Conservation (phyloP, 495 filamentous ascomycete species). For the Emericellopsis terricola region DNA sequence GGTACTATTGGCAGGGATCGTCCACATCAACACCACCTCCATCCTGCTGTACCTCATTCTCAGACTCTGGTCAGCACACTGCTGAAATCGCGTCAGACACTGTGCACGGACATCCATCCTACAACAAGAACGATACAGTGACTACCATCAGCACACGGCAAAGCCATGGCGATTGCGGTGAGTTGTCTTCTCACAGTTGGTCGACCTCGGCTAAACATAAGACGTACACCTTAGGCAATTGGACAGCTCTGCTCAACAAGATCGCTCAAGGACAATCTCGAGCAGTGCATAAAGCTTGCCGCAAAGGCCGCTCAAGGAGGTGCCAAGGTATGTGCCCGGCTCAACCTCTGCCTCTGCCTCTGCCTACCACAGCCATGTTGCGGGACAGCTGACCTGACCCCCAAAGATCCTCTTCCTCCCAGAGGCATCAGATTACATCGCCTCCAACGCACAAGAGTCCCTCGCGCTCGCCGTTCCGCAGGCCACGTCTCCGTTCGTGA, state of each 20-base stretch:
- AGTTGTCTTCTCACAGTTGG: too few relatives aligned
- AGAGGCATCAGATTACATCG: slow-evolving; percentile 83
- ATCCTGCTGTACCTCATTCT: too few relatives aligned
- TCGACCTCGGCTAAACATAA: too few relatives aligned
- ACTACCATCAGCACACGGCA: too few relatives aligned
- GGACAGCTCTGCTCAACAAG: slow-evolving; percentile 78
- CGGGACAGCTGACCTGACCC: not conserved
- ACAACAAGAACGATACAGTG: too few relatives aligned
- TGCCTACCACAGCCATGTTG: not conserved
- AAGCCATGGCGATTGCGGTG: too few relatives aligned
- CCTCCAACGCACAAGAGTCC: slow-evolving; percentile 42
- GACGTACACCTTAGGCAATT: slow-evolving; percentile 68
- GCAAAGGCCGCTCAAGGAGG: slow-evolving; percentile 54
- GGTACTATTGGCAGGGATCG: too few relatives aligned
- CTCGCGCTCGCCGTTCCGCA: slow-evolving; percentile 44
- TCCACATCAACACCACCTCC: too few relatives aligned
- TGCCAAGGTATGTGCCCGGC: slow-evolving; percentile 43
- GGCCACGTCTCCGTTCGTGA: slow-evolving; percentile 39
- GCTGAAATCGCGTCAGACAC: too few relatives aligned
- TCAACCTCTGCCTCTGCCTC: not conserved
- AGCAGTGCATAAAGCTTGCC: slow-evolving; percentile 53
- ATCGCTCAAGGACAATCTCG: slow-evolving; percentile 59
- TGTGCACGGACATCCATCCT: too few relatives aligned
- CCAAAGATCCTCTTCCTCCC: slow-evolving; percentile 71
- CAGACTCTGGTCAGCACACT: too few relatives aligned